Conservation (phyloP, 1,284 basidiomycete genomes). For the Coniferiporia weirii region DNA sequence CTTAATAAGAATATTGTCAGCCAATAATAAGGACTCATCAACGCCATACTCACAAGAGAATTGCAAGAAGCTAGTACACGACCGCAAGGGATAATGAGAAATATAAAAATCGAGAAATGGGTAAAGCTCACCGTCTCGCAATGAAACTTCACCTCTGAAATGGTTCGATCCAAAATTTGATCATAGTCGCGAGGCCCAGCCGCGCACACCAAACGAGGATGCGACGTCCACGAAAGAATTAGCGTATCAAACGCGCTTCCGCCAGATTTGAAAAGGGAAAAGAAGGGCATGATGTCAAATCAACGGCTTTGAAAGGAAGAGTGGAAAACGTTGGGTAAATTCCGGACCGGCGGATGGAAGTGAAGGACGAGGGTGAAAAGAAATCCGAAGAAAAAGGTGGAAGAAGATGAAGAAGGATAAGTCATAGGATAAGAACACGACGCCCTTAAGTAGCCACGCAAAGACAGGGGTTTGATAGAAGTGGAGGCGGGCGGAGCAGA, state of each 20-base stretch:
- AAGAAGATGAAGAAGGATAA: too few relatives aligned
- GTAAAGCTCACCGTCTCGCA: constrained; percentile 15
- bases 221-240: constrained; percentile 15
- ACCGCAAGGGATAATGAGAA: neutral
- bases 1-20: neutral
- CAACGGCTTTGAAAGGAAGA: too few relatives aligned
- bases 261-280: neutral
- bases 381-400: too few relatives aligned
- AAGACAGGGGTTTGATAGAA: too few relatives aligned
- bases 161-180: constrained; percentile 6
- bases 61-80: neutral
- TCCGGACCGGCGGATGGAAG: neutral
- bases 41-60: constrained; percentile 12
- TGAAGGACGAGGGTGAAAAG: neutral
- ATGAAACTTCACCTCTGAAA: constrained; percentile 17
- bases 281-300: constrained; percentile 1
- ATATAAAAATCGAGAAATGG: neutral
- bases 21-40: neutral
- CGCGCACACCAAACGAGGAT: constrained; percentile 11
- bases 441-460: too few relatives aligned
- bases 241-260: constrained; percentile 1
- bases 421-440: too few relatives aligned
- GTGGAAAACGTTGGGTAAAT: too few relatives aligned
- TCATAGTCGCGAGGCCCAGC: constrained; percentile 14
- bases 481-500: too few relatives aligned